Conservation (phyloP, 208 protist species). For the Leishmania major region DNA sequence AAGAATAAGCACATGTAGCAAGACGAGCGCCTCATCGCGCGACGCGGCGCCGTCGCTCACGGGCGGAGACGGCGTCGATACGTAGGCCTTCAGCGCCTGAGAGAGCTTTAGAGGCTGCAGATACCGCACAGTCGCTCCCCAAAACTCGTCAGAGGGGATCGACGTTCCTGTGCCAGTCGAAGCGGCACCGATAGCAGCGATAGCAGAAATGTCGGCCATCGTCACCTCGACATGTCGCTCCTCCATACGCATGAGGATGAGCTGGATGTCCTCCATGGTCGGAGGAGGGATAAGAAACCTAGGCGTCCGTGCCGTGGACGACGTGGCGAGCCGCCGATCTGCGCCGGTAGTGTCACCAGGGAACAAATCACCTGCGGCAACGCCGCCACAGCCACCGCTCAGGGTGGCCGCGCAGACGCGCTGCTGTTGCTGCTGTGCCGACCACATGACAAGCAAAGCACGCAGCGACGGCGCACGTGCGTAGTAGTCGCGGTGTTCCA, state of each 20-base stretch:
- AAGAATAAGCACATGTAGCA: constrained; percentile 28
- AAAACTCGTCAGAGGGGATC: constrained; percentile 25
- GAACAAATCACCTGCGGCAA: background rate
- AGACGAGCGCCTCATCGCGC: constrained; percentile 9
- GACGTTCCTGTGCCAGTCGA: constrained; percentile 13
- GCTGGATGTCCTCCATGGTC: constrained; percentile 32
- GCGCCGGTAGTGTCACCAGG: background rate
- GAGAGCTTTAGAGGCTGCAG: constrained; percentile 25
- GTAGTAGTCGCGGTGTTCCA: constrained; percentile 46
- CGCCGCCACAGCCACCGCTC: constrained; percentile 1
- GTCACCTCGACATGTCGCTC: constrained; percentile 33
- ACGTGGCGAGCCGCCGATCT: constrained; percentile 14
- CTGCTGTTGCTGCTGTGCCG: constrained; percentile 24
- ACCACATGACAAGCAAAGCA: constrained; percentile 71
- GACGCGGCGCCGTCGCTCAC: background rate
- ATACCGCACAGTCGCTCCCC: constrained; percentile 14
- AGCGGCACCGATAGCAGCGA: constrained; percentile 28
- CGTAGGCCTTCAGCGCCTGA: constrained; percentile 7
- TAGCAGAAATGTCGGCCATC: constrained; percentile 32
- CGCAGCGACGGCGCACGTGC: constrained; percentile 70
- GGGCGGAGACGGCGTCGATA: background rate
- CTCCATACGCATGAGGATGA: constrained; percentile 54
- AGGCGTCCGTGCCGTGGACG: constrained; percentile 9
- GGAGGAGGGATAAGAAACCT: constrained; percentile 19
- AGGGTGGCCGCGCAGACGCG: constrained; percentile 10